Evolutionary conservation across 352 stramenopile species (phyloP), one percentile per base, ranked within the genome.

Genomic region (Phytophthora capsici): DNA sequence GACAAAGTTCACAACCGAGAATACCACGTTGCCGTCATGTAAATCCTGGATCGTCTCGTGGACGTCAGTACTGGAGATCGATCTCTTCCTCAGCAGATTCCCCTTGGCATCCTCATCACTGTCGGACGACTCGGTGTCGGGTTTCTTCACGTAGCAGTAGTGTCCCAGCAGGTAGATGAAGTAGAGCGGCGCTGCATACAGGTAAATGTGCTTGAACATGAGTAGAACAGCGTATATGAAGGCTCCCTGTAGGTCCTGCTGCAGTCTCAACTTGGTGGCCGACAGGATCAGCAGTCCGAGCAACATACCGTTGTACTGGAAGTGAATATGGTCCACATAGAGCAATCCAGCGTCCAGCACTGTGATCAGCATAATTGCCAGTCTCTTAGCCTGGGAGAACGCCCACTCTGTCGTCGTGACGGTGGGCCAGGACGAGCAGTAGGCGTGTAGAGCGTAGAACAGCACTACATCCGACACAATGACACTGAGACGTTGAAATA

Each of bases 301-400:
- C 16, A 99, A 72, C 83, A 99, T 96, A 13, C 96, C 96, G 71
- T 99, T 99, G 86, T 99, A 99, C 75, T 99, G 97, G 82, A 99
- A 99, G 76, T 99, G 98, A 37, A 99, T 95, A 80, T 99, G 96
- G 80, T 99, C 98, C 32, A 99, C 85, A 66, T 98, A 92, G 7
- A 99, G 72, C 34, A 99, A 72, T 3, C 93, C 95, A 5, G 95
- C 86, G 77, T 98, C 97, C 17, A 98, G 81, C 26, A 97, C 75
- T 36, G 97, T 94, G 20, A 99, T 70, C 12, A 95, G 49, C 75
- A 98, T 79, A 41, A 97, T 69, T 7, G 88, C 77, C 12, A 88
- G 59, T 6, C 78, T 59, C 63, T 94, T 94, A 37, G 77, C 72
- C 25, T 57, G 65, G 13, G 79, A 86, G 61, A 88, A 91, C 1